Percentiles rank a stretch among this genome's conserved stretches.
Conservation (phyloP, 75 land plant genomes). For the Isoetes taiwanensis region DNA sequence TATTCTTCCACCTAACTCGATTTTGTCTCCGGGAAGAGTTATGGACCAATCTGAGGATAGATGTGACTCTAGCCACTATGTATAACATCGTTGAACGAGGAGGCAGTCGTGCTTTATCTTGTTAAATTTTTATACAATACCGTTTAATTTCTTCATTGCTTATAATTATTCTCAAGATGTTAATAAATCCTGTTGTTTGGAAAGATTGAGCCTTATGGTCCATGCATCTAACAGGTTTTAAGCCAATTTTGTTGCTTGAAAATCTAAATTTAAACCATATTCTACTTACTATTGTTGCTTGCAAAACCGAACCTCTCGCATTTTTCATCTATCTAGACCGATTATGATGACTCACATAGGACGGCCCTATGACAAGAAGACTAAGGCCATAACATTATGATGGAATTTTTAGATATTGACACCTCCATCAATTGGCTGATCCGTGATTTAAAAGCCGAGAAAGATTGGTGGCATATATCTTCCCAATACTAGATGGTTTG, state of each 20-base stretch:
- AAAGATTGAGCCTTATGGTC: too few relatives aligned
- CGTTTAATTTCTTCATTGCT: too few relatives aligned
- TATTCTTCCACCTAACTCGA: too few relatives aligned
- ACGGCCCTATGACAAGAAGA: slow-evolving; percentile 37
- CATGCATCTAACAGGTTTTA: too few relatives aligned
- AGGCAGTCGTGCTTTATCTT: too few relatives aligned
- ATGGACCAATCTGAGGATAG: slow-evolving; percentile 36
- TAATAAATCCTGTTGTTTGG: too few relatives aligned
- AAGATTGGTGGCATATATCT: slow-evolving; percentile 44
- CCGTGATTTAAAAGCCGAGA: slow-evolving; percentile 27
- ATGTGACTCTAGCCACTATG: slow-evolving; percentile 43
- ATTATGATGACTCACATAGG: slow-evolving; percentile 42
- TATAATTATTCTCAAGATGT: too few relatives aligned
- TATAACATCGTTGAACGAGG: slow-evolving; percentile 47
- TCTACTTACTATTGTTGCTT: too few relatives aligned
- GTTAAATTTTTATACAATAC: too few relatives aligned
- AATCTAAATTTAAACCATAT: too few relatives aligned
- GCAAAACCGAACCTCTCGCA: too few relatives aligned
- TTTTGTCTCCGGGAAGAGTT: slow-evolving; percentile 30
- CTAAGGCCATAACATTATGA: slow-evolving; percentile 18
- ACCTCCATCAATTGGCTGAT: slow-evolving; percentile 45
- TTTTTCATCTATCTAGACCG: slow-evolving; percentile 24
- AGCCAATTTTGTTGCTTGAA: too few relatives aligned
- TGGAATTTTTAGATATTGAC: slow-evolving; percentile 33
- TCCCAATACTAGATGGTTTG: slow-evolving; percentile 44